phyloP scores from a whole-genome alignment of 192 early-diverging fungal species.

The Chytriomyces sp. region DNA sequence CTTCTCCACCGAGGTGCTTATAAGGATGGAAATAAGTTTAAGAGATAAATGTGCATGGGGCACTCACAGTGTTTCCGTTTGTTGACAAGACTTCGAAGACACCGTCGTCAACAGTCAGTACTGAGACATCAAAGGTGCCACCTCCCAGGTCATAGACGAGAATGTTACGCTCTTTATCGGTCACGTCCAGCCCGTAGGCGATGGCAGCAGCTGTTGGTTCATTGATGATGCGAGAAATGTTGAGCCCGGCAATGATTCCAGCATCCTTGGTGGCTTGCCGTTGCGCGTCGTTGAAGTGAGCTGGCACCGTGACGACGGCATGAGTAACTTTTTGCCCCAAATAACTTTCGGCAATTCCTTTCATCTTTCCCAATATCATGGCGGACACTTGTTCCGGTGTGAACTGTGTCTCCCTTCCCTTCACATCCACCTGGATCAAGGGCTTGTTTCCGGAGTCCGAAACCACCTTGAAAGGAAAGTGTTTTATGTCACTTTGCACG shows the following conservation, averaged over 20 bases:
- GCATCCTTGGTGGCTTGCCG: no score
- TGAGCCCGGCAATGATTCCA: no score
- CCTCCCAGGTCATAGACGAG: conserved; percentile 97
- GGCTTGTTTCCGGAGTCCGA: conserved; percentile 58
- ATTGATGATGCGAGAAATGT: conserved; percentile 97
- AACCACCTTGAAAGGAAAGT: conserved; percentile 90
- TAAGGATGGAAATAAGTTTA: conserved; percentile 89
- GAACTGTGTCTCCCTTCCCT: conserved; percentile 51
- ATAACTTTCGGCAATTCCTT: conserved; percentile 66
- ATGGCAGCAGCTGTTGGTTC: conserved; percentile 98
- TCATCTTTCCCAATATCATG: conserved; percentile 94
- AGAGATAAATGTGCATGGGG: conserved; percentile 92
- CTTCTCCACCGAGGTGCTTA: conserved; percentile 97
- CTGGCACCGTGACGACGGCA: conserved; percentile 91
- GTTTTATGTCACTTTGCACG: conserved; percentile 89
- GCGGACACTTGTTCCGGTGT: conserved; percentile 90
- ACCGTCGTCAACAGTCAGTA: conserved; percentile 94
- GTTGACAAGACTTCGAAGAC: conserved; percentile 97
- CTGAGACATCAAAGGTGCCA: conserved; percentile 96
- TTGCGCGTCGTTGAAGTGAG: conserved; percentile 86
- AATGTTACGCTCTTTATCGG: conserved; percentile 85
- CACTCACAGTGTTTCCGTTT: conserved; percentile 95
- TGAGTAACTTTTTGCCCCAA: conserved; percentile 77
- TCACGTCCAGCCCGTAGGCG: conserved; percentile 93
- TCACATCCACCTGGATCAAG: background rate